A percentile compares a stretch with the other conserved stretches of the same genome.
Evolutionary conservation across 1,139 yeast genomes (phyloP).

Genomic region (Taiozyma sp.): DNA sequence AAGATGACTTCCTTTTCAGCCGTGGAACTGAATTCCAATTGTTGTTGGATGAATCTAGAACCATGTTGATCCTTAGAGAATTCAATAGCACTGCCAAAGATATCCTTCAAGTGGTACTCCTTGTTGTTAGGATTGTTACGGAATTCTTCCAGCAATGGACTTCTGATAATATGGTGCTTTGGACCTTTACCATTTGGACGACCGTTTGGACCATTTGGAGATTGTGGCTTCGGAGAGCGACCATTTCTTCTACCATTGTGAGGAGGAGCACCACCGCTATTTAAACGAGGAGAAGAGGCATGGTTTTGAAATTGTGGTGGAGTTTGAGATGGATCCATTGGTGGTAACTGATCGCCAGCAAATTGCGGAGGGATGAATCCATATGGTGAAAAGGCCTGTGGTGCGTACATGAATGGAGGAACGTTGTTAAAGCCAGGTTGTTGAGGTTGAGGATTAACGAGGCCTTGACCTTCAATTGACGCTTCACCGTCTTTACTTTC

Average conservation of each 20-base stretch:
- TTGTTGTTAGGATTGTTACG: constrained; percentile 57
- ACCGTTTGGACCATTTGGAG: constrained; percentile 13
- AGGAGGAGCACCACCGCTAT: constrained; percentile 2
- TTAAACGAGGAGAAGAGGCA: constrained; percentile 5
- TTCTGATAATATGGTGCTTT: constrained; percentile 49
- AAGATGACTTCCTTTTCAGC: constrained; percentile 79
- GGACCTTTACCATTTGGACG: constrained; percentile 6
- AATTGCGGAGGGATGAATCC: constrained; percentile 21
- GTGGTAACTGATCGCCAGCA: constrained; percentile 6
- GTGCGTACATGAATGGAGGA: constrained; percentile 21
- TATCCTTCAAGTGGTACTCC: constrained; percentile 61
- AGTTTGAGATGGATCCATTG: constrained; percentile 3
- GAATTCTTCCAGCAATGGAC: constrained; percentile 83
- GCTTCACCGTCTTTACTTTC: background rate
- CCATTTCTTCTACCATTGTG: constrained; percentile 10
- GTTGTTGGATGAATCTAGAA: constrained; percentile 91
- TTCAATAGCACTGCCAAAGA: constrained; percentile 84
- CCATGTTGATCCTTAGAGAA: constrained; percentile 97
- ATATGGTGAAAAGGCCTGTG: constrained; percentile 22
- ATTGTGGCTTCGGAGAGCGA: constrained; percentile 20
- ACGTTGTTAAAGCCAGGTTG: constrained; percentile 12
- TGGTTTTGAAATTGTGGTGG: constrained; percentile 1
- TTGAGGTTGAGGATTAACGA: constrained; percentile 15
- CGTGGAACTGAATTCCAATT: constrained; percentile 55
- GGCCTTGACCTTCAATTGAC: background rate